These are phyloP conservation scores for Thinopyrum elongatum DNA, from an alignment of 176 grass and related monocot species.

Conservation along the genomic window DNA sequence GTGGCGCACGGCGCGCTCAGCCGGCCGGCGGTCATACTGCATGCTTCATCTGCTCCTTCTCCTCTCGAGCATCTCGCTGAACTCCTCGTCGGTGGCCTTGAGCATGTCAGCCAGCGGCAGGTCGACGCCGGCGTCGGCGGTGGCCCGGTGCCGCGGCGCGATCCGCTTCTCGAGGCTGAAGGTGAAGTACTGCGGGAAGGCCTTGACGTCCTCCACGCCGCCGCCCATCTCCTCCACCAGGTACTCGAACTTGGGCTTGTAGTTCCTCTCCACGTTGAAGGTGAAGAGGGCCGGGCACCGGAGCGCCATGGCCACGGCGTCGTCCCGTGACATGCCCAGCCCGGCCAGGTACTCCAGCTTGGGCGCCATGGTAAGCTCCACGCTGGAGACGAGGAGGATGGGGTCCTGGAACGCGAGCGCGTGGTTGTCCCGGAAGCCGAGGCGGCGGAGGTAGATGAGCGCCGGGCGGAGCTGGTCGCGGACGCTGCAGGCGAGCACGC, in stretches of 20 bases:
- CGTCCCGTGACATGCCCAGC: constrained; percentile 40
- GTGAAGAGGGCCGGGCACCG: constrained; percentile 60
- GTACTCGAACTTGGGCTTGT: constrained; percentile 69
- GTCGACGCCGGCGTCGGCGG: constrained; percentile 39
- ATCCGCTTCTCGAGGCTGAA: constrained; percentile 78
- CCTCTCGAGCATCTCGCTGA: constrained; percentile 49
- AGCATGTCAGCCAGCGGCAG: constrained; percentile 59
- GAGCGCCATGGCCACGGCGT: constrained; percentile 50
- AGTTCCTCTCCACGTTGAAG: constrained; percentile 69
- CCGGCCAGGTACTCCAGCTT: constrained; percentile 54
- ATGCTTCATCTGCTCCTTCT: neutral
- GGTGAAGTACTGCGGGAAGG: constrained; percentile 78
- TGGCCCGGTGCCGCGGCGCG: constrained; percentile 51
- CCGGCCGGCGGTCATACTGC: neutral
- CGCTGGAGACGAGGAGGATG: constrained; percentile 65
- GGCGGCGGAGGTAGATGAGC: constrained; percentile 66
- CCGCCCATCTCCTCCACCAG: constrained; percentile 50
- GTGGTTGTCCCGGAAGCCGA: constrained; percentile 43
- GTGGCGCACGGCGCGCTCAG: neutral
- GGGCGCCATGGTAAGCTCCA: constrained; percentile 61
- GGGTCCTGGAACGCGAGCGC: constrained; percentile 56
- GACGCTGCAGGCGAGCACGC: constrained; percentile 55
- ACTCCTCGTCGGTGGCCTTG: constrained; percentile 69
- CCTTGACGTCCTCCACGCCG: constrained; percentile 66
- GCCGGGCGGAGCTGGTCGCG: constrained; percentile 68